phyloP scores from a whole-genome alignment of 1,139 yeast genomes.

The Debaryomyces robertsiae region DNA sequence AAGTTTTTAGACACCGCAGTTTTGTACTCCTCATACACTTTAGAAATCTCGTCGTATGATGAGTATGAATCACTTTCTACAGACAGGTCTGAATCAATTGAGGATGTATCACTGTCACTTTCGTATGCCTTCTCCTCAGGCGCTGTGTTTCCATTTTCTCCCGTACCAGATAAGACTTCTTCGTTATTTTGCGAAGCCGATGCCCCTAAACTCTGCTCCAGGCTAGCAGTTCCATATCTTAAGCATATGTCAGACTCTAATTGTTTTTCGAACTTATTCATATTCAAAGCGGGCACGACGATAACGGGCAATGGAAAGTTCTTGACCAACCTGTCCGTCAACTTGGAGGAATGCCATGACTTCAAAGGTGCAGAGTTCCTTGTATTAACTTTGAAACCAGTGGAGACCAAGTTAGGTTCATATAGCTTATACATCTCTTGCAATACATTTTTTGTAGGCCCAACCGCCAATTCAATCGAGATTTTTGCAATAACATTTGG shows the following conservation, averaged over 20 bases:
- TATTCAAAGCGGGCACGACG: conserved; percentile 66
- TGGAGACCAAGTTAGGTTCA: conserved; percentile 64
- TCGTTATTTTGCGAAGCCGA: neutral
- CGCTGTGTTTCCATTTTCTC: conserved; percentile 1
- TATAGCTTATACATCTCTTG: conserved; percentile 64
- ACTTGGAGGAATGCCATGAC: conserved; percentile 61
- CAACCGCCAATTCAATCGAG: conserved; percentile 65
- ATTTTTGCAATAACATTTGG: conserved; percentile 55
- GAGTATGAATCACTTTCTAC: conserved; percentile 33
- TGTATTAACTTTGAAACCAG: conserved; percentile 56
- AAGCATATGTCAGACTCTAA: conserved; percentile 26
- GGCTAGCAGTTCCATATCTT: conserved; percentile 12
- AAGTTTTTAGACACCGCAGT: conserved; percentile 25
- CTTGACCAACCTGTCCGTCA: conserved; percentile 65
- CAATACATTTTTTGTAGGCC: conserved; percentile 56
- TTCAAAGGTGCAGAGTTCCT: conserved; percentile 54
- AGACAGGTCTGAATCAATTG: conserved; percentile 27
- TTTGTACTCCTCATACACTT: conserved; percentile 34
- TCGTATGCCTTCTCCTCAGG: conserved; percentile 7
- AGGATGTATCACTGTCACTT: conserved; percentile 19
- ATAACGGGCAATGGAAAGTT: conserved; percentile 69
- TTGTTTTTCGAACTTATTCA: conserved; percentile 54
- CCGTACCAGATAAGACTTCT: neutral
- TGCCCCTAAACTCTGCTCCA: no score
- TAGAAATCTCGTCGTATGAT: conserved; percentile 43